These are phyloP conservation scores for Pseudonectria foliicola DNA, from an alignment of 2,329 filamentous ascomycete species.

Conservation along the genomic window DNA sequence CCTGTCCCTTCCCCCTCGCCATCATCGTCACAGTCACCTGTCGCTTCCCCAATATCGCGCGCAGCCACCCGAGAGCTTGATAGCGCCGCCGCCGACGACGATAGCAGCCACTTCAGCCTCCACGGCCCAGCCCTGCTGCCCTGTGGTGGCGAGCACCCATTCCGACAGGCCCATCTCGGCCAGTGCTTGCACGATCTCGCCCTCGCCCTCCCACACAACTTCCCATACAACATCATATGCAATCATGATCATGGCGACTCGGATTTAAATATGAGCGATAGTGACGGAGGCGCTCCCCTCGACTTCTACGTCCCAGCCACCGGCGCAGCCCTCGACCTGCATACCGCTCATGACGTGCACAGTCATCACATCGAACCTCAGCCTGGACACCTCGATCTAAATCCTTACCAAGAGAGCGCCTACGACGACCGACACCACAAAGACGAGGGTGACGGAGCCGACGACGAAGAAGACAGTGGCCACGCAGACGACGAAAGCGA, in stretches of 20 bases:
- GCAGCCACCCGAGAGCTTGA: constrained; percentile 8
- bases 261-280: constrained; percentile 29
- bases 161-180: constrained; percentile 4
- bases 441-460: too few relatives aligned
- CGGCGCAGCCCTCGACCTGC: neutral
- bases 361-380: too few relatives aligned
- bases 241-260: constrained; percentile 16
- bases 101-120: constrained; percentile 8
- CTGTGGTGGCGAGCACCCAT: constrained; percentile 2
- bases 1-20: constrained; percentile 3
- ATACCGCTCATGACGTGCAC: too few relatives aligned
- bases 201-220: constrained; percentile 5
- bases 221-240: constrained; percentile 5
- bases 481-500: constrained; percentile 5
- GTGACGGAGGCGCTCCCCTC: constrained; percentile 26
- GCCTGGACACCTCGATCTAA: too few relatives aligned
- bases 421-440: too few relatives aligned
- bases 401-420: too few relatives aligned
- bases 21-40: constrained; percentile 1
- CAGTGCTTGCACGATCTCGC: constrained; percentile 3
- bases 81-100: constrained; percentile 4
- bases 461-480: constrained; percentile 1
- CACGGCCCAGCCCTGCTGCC: constrained; percentile 6
- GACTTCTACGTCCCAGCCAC: constrained; percentile 7
- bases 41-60: constrained; percentile 12